Conservation (phyloP, 2,329 filamentous ascomycete species). For the Colletotrichum destructivum region DNA sequence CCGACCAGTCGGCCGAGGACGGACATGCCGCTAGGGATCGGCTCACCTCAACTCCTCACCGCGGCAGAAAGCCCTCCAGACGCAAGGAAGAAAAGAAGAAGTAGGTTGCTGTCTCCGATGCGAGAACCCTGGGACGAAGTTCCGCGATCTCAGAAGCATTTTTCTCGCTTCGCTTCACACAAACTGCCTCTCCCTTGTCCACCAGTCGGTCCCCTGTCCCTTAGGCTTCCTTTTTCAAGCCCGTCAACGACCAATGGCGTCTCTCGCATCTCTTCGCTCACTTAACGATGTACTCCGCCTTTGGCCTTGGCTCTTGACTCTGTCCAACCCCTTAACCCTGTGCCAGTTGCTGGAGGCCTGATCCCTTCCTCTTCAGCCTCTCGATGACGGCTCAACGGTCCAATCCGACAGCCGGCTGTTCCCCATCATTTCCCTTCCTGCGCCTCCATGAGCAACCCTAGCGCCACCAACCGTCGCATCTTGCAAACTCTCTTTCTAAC, state of each 20-base stretch:
- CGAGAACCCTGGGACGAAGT: slow-evolving; percentile 21
- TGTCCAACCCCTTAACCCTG: neutral
- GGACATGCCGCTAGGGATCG: neutral
- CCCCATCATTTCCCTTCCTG: slow-evolving; percentile 5
- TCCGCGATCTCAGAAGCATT: slow-evolving; percentile 5
- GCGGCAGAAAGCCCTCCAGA: neutral
- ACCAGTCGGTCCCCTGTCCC: neutral
- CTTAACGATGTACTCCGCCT: neutral
- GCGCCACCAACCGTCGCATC: slow-evolving; percentile 32
- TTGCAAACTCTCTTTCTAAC: slow-evolving; percentile 25
- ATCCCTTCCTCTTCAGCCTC: slow-evolving; percentile 2
- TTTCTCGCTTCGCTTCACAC: slow-evolving; percentile 29
- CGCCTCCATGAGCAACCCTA: slow-evolving; percentile 25
- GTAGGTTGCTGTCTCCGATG: slow-evolving; percentile 24
- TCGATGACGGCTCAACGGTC: neutral
- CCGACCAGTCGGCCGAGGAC: too few relatives aligned
- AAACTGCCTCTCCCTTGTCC: neutral
- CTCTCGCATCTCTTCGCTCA: too few relatives aligned
- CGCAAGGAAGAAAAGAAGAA: slow-evolving; percentile 21
- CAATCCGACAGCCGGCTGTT: neutral
- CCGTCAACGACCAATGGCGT: neutral
- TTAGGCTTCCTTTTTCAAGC: neutral
- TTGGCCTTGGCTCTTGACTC: slow-evolving; percentile 2
- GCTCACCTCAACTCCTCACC: neutral
- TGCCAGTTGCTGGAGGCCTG: neutral